These are phyloP conservation scores for Leccinum variicolor DNA, from an alignment of 768 basidiomycete species.

Conservation along the genomic window DNA sequence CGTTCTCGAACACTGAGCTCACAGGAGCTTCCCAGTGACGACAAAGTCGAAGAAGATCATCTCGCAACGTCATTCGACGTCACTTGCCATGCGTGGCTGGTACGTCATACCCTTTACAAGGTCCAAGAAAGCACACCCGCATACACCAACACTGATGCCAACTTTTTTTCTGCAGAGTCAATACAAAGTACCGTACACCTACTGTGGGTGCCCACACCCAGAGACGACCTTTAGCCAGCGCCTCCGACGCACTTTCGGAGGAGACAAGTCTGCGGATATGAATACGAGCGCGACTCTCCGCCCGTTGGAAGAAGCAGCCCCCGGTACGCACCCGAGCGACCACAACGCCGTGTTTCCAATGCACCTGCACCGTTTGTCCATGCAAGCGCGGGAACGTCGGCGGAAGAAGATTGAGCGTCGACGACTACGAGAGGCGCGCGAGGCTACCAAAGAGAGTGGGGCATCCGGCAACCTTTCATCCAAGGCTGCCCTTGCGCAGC, in stretches of 20 bases:
- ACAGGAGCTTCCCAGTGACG: constrained; percentile 38
- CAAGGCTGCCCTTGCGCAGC: background rate
- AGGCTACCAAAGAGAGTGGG: background rate
- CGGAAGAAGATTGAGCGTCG: background rate
- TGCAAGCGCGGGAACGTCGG: background rate
- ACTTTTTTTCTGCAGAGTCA: constrained; percentile 30
- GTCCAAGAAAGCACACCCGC: background rate
- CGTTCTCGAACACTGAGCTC: background rate
- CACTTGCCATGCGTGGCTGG: constrained; percentile 49
- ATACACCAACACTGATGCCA: background rate
- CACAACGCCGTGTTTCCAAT: constrained; percentile 45
- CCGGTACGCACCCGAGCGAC: constrained; percentile 51
- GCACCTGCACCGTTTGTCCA: constrained; percentile 8
- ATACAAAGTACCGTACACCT: constrained; percentile 50
- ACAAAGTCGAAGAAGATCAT: constrained; percentile 46
- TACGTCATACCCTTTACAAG: constrained; percentile 16
- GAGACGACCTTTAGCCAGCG: constrained; percentile 41
- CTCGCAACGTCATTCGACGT: constrained; percentile 47
- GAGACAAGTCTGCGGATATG: constrained; percentile 1
- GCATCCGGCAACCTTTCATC: background rate
- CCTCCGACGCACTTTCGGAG: constrained; percentile 29
- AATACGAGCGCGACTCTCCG: constrained; percentile 19
- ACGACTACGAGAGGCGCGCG: background rate
- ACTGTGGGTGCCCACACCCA: constrained; percentile 56
- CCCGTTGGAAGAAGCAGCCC: constrained; percentile 34